Evolutionary conservation across 192 early-diverging fungal genomes (phyloP).

Genomic region (Coemansia sp.): DNA sequence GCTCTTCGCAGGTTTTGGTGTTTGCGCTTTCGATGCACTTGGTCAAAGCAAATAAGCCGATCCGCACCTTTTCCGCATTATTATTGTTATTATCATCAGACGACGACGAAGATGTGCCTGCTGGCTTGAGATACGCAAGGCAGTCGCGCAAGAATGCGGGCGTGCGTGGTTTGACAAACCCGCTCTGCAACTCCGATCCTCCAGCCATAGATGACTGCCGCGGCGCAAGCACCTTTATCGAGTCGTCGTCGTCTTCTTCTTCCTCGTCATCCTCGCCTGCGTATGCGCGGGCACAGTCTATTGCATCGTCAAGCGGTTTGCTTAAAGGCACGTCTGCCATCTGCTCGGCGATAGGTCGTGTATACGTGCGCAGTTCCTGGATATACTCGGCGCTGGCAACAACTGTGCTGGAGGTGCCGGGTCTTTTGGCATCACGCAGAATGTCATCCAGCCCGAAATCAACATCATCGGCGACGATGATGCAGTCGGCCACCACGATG

Average conservation of each 20-base stretch:
- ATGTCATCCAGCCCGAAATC: constrained; percentile 52
- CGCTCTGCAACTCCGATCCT: constrained; percentile 20
- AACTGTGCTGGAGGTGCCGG: neutral
- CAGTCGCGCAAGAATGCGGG: constrained; percentile 46
- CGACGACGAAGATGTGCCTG: neutral
- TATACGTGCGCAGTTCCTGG: constrained; percentile 20
- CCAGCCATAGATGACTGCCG: constrained; percentile 24
- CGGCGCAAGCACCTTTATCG: constrained; percentile 23
- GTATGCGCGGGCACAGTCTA: constrained; percentile 14
- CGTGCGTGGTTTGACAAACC: constrained; percentile 38
- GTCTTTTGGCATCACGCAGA: constrained; percentile 21
- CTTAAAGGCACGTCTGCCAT: constrained; percentile 1
- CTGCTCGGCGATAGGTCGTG: constrained; percentile 18
- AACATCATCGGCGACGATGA: constrained; percentile 11
- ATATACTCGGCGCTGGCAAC: constrained; percentile 39
- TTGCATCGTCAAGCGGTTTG: constrained; percentile 10
- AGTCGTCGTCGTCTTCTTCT: neutral
- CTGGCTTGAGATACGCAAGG: constrained; percentile 28
- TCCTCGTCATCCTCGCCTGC: constrained; percentile 2
- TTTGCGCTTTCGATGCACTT: constrained; percentile 27
- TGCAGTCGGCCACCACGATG: constrained; percentile 34
- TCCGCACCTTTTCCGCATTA: constrained; percentile 14
- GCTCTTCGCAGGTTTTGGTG: constrained; percentile 31
- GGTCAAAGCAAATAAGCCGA: constrained; percentile 35
- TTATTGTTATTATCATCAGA: constrained; percentile 7